phyloP scores from a whole-genome alignment of 306 rosid genomes.

The Spatholobus suberectus region DNA sequence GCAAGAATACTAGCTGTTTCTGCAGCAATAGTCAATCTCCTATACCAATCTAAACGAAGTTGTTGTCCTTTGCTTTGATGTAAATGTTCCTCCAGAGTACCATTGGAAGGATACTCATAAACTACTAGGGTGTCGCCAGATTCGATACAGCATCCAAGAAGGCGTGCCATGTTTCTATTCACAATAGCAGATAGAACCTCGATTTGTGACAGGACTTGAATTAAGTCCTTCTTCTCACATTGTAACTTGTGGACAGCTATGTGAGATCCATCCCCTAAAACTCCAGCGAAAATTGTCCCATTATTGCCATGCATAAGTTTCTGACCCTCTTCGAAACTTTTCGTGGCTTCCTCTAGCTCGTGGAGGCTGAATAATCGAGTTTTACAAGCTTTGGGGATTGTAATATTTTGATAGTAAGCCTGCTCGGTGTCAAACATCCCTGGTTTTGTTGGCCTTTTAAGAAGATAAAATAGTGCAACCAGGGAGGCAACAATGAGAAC shows the following conservation, averaged over 20 bases:
- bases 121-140: slow-evolving; percentile 63
- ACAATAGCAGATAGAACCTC: slow-evolving; percentile 67
- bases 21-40: slow-evolving; percentile 74
- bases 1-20: slow-evolving; percentile 79
- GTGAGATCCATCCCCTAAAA: slow-evolving; percentile 75
- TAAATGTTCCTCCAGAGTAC: slow-evolving; percentile 79
- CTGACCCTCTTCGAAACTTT: slow-evolving; percentile 59
- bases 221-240: slow-evolving; percentile 69
- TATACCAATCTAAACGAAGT: slow-evolving; percentile 72
- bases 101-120: slow-evolving; percentile 78
- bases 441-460: slow-evolving; percentile 58
- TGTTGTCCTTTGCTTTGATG: slow-evolving; percentile 56
- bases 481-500: slow-evolving; percentile 71
- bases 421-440: slow-evolving; percentile 55
- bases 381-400: slow-evolving; percentile 68
- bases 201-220: slow-evolving; percentile 69
- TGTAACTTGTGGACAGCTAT: slow-evolving; percentile 75
- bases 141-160: slow-evolving; percentile 85
- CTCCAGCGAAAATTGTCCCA: slow-evolving; percentile 71
- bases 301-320: slow-evolving; percentile 61
- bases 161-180: slow-evolving; percentile 63
- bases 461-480: slow-evolving; percentile 62
- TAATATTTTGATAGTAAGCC: slow-evolving; percentile 58
- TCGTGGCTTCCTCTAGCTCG: slow-evolving; percentile 83
- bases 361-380: slow-evolving; percentile 67